Base-by-base conservation (phyloP, 2,329 filamentous ascomycete genomes). In the Chaetomium globosum region DNA sequence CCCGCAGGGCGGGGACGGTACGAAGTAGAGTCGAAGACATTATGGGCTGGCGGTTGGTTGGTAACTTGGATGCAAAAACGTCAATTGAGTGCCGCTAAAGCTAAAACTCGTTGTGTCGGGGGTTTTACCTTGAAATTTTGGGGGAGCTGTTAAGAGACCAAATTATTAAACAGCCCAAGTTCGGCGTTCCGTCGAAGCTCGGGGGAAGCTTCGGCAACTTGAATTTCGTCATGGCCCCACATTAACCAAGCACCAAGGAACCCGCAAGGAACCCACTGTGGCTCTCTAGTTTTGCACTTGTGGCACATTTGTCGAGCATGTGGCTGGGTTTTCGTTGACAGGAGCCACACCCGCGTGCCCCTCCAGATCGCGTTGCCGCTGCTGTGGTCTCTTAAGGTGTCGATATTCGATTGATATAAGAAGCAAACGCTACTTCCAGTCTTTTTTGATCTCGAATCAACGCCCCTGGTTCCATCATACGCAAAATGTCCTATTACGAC, bases 21-120 rank as follows among this genome's bases (percentile, higher is more conserved):
- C 91, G 89, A 77, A 96, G 82, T 70, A 96, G 85, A 68, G 89
- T 83, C 64, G 89, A 82, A 75, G 92, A 88, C 92, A 96, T 96
- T 75, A 69, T 67, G 58, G 12, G 43, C 57, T 5, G 31, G 53
- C n/a, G n/a, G 19, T 30, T n/a, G n/a, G 23, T n/a, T n/a, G 16
- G 39, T 43, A 36, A 64, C 28, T 63, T 59, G 67, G 57, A 43
- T 46, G 48, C 60, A 59, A 52, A 43, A 10, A 7, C 9, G 61
- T 60, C 66, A 69, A 68, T 67, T 71, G 64, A 19, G 36, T 19
- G 3, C 39, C 12, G 54, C 10, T 30, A 13, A 52, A 31, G 28
- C 21, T 21, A 23, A 58, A 59, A 8, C 13, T 7, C 12, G 16
- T 7, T 8, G n/a, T 13, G 46, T 6, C 8, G 28, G 16, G 6